Base-by-base conservation (phyloP, 1,284 basidiomycete genomes). In the Cystobasidium sp. region DNA sequence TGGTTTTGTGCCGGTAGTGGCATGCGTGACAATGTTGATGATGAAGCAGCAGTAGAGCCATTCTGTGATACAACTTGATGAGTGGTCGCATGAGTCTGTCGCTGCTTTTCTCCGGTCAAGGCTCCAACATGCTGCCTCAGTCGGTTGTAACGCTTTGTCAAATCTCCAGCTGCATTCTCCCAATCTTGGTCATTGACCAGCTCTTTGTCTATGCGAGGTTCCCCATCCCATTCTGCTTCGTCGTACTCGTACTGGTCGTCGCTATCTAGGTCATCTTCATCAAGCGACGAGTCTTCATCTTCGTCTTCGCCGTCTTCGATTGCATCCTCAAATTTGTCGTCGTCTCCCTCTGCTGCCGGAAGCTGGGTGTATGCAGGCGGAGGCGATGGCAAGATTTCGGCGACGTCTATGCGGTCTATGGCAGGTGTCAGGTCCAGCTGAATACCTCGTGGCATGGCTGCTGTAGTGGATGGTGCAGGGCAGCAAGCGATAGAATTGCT, bases 81-180 rank as follows among this genome's bases (percentile, higher is more conserved):
- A n/a, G 62, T 22, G 44, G 20, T 55, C 12, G n/a, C 16, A 41
- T 68, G 46, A 12, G 41, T 52, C 43, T 74, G 71, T 31, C 65
- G 53, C 18, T 65, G 55, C 44, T 62, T 41, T 41, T 55, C 56
- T 20, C 67, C 61, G 1, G 63, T 46, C 49, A 72, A 44, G n/a
- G 79, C 79, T 41, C 78, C 71, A 43, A 80, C 78, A 80, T 94
- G 91, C 81, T 96, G 94, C 67, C 90, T 86, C 46, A 96, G 85
- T 46, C 94, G 90, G 83, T 97, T 97, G 84, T 92, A 97, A 80
- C 96, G 93, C 83, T 97, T 97, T 43, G 94, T 97, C 79, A 97
- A 95, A 84, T 97, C 94, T 96, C 70, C 75, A 46, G 65, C 62
- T 3, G 61, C 63, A 53, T 76, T 69, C 69, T 72, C 75, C 75